Conservation (phyloP, 179 eudicot species). For the Beta macrorhiza region DNA sequence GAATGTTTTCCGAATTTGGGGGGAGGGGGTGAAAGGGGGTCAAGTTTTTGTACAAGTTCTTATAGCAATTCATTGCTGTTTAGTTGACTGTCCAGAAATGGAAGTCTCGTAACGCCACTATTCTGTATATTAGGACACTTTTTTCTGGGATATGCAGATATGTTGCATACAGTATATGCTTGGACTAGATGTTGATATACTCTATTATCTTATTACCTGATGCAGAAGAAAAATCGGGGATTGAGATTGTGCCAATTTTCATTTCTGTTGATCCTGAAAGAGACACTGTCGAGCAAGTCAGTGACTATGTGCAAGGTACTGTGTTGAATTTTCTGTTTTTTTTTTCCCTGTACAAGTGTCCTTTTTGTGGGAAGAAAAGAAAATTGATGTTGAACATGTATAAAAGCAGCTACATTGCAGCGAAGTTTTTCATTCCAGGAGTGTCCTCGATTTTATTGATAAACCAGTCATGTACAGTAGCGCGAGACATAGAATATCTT, state of each 20-base stretch:
- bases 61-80: background rate
- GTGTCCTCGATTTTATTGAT: background rate
- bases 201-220: slow-evolving; percentile 4
- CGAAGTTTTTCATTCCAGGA: background rate
- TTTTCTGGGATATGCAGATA: background rate
- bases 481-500: background rate
- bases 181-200: background rate
- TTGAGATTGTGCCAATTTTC: slow-evolving; percentile 82
- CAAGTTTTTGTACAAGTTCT: background rate
- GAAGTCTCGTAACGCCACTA: background rate
- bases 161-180: background rate
- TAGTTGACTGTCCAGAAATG: background rate
- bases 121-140: slow-evolving; percentile 1
- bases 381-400: background rate
- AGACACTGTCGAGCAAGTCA: slow-evolving; percentile 94
- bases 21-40: background rate
- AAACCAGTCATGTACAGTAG: background rate
- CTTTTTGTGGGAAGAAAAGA: background rate
- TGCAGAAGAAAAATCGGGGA: slow-evolving; percentile 70
- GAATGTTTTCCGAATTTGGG: background rate
- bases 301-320: slow-evolving; percentile 78
- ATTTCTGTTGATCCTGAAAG: slow-evolving; percentile 98
- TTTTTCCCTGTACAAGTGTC: background rate
- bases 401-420: background rate
- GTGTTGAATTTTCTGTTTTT: background rate